Conservation (phyloP, 495 filamentous ascomycete genomes). For the Melanomma pulvis-pyrius region DNA sequence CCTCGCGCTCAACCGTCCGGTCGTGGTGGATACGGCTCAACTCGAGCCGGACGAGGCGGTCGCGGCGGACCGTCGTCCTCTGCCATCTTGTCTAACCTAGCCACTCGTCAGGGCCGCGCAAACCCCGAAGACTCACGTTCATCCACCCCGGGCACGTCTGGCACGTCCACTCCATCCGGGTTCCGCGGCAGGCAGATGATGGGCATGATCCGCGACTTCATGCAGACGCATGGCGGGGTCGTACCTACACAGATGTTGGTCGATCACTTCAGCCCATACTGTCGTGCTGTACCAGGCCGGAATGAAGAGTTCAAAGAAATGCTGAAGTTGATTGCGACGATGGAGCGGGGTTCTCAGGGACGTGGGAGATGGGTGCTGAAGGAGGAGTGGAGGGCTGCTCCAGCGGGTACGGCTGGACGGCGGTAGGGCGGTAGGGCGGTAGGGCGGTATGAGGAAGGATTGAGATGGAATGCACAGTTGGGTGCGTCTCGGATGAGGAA, state of each 20-base stretch:
- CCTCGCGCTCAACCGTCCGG: conserved; percentile 28
- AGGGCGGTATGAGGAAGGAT: too few relatives aligned
- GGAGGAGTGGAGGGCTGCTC: conserved; percentile 52
- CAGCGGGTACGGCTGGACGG: too few relatives aligned
- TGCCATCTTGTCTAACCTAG: conserved; percentile 42
- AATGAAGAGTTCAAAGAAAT: conserved; percentile 66
- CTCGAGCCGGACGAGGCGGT: conserved; percentile 24
- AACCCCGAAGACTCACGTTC: background rate
- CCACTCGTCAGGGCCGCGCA: conserved; percentile 31
- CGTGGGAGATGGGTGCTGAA: conserved; percentile 65
- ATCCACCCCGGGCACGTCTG: conserved; percentile 21
- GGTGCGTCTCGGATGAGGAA: background rate
- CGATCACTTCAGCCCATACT: conserved; percentile 74
- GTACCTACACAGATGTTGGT: conserved; percentile 76
- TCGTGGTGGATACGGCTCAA: conserved; percentile 13
- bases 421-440: too few relatives aligned
- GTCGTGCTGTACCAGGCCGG: conserved; percentile 53
- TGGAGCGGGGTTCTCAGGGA: conserved; percentile 58
- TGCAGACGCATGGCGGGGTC: conserved; percentile 68
- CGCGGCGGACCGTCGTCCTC: conserved; percentile 38
- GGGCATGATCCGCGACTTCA: conserved; percentile 72
- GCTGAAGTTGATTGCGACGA: conserved; percentile 59
- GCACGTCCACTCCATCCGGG: conserved; percentile 51
- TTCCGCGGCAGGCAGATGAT: conserved; percentile 49
- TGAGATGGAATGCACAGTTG: background rate